phyloP scores from a whole-genome alignment of 495 filamentous ascomycete genomes.

The Lentithecium fluviatile region DNA sequence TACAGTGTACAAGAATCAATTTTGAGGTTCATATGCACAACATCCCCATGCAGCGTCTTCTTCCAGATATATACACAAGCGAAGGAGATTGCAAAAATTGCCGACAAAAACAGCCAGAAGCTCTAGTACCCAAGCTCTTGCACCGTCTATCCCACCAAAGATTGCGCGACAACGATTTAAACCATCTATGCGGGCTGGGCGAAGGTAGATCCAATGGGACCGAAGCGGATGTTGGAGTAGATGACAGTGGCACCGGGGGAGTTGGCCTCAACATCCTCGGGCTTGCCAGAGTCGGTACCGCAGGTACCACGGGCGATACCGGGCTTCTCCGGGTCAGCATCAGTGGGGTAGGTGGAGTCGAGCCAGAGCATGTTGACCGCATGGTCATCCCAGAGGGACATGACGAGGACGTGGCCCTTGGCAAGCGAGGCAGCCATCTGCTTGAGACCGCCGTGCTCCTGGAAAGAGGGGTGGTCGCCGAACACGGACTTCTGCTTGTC shows the following conservation, averaged over 20 bases:
- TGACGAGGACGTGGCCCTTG: slow-evolving; percentile 68
- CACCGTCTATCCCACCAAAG: not conserved
- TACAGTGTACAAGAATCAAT: too few relatives aligned
- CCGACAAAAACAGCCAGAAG: not conserved
- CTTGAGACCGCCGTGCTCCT: slow-evolving; percentile 57
- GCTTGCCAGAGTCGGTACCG: slow-evolving; percentile 58
- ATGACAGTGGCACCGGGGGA: slow-evolving; percentile 57
- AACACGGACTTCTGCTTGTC: slow-evolving; percentile 59
- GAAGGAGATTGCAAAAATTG: not conserved
- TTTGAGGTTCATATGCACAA: too few relatives aligned
- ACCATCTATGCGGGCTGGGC: slow-evolving; percentile 13
- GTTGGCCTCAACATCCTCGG: slow-evolving; percentile 57
- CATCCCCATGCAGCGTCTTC: too few relatives aligned
- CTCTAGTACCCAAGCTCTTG: slow-evolving; percentile 3
- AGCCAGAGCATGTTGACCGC: slow-evolving; percentile 80
- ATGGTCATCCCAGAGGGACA: slow-evolving; percentile 81
- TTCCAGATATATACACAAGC: too few relatives aligned
- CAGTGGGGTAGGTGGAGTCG: slow-evolving; percentile 35
- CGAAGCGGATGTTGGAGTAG: slow-evolving; percentile 69
- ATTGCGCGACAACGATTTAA: not conserved
- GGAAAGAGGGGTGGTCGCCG: slow-evolving; percentile 60
- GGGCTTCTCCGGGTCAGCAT: slow-evolving; percentile 51
- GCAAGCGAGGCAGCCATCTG: slow-evolving; percentile 58
- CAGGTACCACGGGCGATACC: slow-evolving; percentile 73
- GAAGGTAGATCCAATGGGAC: slow-evolving; percentile 50